Conservation (phyloP, 768 basidiomycete genomes). For the Boletus sensibilis region DNA sequence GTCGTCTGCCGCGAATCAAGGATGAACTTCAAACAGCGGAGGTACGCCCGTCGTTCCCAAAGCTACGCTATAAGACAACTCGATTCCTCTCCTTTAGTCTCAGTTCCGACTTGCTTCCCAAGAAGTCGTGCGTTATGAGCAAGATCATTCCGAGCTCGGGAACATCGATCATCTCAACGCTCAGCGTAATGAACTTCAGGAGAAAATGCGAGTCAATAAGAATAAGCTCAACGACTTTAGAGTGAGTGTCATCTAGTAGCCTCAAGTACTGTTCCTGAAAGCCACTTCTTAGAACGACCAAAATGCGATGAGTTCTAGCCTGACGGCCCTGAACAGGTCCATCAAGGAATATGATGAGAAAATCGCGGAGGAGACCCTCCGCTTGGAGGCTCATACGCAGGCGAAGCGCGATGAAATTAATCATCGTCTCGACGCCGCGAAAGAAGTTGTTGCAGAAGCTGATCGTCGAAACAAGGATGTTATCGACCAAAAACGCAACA, state of each 20-base stretch:
- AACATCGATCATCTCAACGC: constrained; percentile 46
- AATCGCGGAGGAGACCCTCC: constrained; percentile 53
- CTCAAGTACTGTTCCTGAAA: constrained; percentile 1
- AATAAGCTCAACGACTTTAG: constrained; percentile 41
- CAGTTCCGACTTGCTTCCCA: constrained; percentile 35
- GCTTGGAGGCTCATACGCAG: constrained; percentile 56
- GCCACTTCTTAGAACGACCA: constrained; percentile 45
- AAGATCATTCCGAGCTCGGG: constrained; percentile 42
- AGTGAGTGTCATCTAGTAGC: constrained; percentile 34
- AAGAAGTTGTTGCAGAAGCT: constrained; percentile 37
- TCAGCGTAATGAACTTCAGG: constrained; percentile 34
- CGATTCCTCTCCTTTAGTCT: constrained; percentile 23
- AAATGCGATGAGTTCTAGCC: constrained; percentile 45
- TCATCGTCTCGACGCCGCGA: constrained; percentile 48
- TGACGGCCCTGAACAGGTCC: constrained; percentile 33
- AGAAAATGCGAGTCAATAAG: constrained; percentile 48
- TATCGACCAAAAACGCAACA: constrained; percentile 34
- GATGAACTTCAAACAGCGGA: constrained; percentile 39
- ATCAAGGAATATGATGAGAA: constrained; percentile 41
- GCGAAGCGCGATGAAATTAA: constrained; percentile 60
- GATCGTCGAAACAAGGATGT: constrained; percentile 37
- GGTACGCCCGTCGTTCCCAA: constrained; percentile 25
- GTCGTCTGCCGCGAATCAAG: constrained; percentile 41
- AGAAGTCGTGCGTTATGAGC: constrained; percentile 39
- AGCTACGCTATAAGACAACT: background rate